Base-by-base conservation (phyloP, 208 protist species). In the Trypanosoma platydactyli region DNA sequence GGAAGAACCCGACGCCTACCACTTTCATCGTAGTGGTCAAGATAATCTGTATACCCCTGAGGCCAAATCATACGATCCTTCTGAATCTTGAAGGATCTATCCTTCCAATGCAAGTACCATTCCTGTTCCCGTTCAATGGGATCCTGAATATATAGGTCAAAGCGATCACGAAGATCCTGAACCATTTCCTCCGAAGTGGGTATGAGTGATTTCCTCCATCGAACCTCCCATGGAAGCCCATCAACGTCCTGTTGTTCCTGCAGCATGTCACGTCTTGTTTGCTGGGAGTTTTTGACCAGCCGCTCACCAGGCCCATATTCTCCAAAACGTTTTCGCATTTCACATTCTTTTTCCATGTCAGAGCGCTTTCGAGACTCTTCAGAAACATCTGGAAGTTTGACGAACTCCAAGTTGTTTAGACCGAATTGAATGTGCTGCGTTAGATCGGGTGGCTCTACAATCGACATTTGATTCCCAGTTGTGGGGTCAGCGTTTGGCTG, bases 61-160 rank as follows among this genome's bases (percentile, higher is more conserved):
- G 90, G 90, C 86, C 90, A 96, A 48, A 96, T 92, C 85, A 96
- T 89, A 55, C 90, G 84, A 69, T 96, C 90, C 64, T 89, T 88
- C 65, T 96, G 84, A 54, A 89, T 77, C 64, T 94, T 92, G 77
- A 93, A 96, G 20, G 71, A 73, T 53, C 88, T 72, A 62, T 96
- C 90, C 59, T 92, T 91, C 87, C 88, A 96, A 79, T 96, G 88
- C 56, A 94, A 72, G 61, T 94, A 96, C 87, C 87, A 96, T 76
- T 94, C 86, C 77, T 94, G 80, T 72, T 92, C 88, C 9, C 88
- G 84, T 61, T 96, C 90, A 62, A 96, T 96, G 15, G 85, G 86
- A 69, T 96, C 90, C 54, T 92, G 85, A 45, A 93, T 77, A 67
- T 86, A 96, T 16, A 96, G 57, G 57, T 95, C 90, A 61, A 95